A percentile compares a stretch with the other conserved stretches of the same genome.
phyloP scores from a whole-genome alignment of 257 asterid genomes.

The Craterostigma plantagineum region DNA sequence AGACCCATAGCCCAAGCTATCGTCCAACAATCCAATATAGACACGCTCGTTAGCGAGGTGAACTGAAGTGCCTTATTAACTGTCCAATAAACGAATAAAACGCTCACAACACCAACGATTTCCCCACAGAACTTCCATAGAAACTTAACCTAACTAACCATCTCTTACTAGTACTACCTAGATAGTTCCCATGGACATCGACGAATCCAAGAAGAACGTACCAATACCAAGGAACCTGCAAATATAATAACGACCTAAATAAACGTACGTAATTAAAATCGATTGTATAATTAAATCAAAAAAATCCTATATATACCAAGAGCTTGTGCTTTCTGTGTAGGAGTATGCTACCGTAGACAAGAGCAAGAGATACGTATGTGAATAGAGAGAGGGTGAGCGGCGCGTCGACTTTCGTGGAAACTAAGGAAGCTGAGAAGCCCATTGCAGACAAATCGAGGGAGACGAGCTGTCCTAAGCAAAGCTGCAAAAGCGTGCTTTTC shows the following conservation, averaged over 20 bases:
- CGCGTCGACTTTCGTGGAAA: constrained; percentile 33
- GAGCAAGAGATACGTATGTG: constrained; percentile 30
- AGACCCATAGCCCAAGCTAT: constrained; percentile 55
- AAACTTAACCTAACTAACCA: no score
- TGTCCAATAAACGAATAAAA: constrained; percentile 8
- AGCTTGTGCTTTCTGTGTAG: constrained; percentile 39
- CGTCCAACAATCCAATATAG: constrained; percentile 60
- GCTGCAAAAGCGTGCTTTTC: constrained; percentile 12
- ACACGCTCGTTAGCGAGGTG: constrained; percentile 70
- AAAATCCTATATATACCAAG: constrained; percentile 22
- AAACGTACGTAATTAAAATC: no score
- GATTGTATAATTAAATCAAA: no score
- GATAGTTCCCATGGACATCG: constrained; percentile 64
- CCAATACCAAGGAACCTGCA: constrained; percentile 78
- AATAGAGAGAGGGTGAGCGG: constrained; percentile 54
- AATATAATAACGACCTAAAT: no score
- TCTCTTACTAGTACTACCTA: no score
- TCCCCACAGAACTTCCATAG: neutral
- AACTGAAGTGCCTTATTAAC: constrained; percentile 61
- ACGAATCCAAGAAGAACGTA: constrained; percentile 38
- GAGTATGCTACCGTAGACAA: constrained; percentile 50
- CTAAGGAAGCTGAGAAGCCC: constrained; percentile 37
- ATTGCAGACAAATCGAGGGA: constrained; percentile 25
- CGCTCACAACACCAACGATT: no score
- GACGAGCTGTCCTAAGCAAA: constrained; percentile 46